Evolutionary conservation across 2,329 filamentous ascomycete species (phyloP).

Genomic region (Colletotrichum paranaense): DNA sequence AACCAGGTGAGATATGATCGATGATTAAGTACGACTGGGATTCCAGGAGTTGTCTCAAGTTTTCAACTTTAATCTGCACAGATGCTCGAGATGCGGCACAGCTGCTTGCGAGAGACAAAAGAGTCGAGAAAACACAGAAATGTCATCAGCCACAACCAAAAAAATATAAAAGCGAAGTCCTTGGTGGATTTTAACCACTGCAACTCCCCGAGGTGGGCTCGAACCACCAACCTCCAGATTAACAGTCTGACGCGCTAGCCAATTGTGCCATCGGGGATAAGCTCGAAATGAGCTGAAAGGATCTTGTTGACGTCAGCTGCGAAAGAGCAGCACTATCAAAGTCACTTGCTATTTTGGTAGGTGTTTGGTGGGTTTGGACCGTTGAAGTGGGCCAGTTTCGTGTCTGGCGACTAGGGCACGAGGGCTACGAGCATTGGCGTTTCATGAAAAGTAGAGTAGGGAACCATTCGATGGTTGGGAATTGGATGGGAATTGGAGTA

Average conservation of each 20-base stretch:
- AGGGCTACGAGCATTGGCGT: background rate
- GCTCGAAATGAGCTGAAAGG: slow-evolving; percentile 16
- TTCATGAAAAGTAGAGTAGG: background rate
- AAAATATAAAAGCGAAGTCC: background rate
- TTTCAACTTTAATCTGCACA: too few relatives aligned
- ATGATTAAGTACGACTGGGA: too few relatives aligned
- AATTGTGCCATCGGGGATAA: slow-evolving; percentile 36
- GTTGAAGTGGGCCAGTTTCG: background rate
- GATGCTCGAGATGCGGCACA: background rate
- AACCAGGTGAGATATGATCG: background rate
- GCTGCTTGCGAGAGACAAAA: background rate
- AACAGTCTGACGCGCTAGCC: slow-evolving; percentile 37
- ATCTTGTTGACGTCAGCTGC: background rate
- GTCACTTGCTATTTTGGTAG: background rate
- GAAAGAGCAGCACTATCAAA: rapidly evolving
- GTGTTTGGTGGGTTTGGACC: background rate
- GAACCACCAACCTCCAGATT: slow-evolving; percentile 37
- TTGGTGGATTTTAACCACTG: slow-evolving; percentile 17
- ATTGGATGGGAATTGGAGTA: background rate
- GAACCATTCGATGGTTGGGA: background rate
- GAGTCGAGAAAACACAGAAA: background rate
- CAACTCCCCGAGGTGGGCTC: slow-evolving; percentile 34
- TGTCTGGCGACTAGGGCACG: background rate
- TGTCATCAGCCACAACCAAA: background rate
- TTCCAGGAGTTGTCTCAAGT: background rate